Conservation (phyloP, 306 rosid genomes). For the Castanea sativa region DNA sequence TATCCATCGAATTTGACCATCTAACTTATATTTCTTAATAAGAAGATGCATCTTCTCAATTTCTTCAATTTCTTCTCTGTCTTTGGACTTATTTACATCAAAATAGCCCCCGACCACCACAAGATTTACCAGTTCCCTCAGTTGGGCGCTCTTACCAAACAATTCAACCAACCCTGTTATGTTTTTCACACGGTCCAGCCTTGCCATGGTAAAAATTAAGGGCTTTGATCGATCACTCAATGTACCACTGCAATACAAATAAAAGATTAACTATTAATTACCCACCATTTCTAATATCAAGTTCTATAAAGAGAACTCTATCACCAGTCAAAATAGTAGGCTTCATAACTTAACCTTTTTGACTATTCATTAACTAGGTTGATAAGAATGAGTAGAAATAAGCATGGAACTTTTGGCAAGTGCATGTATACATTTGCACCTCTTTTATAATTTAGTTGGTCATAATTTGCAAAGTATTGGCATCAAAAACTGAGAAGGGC, state of each 20-base stretch:
- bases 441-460: not conserved
- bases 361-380: not conserved
- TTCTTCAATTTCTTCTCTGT: slow-evolving; percentile 89
- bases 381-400: not conserved
- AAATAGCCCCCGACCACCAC: slow-evolving; percentile 80
- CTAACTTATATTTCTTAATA: slow-evolving; percentile 48
- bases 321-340: not conserved
- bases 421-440: not conserved
- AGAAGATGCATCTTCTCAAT: slow-evolving; percentile 91
- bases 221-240: slow-evolving; percentile 77
- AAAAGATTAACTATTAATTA: slow-evolving; percentile 10
- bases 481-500: slow-evolving; percentile 6
- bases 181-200: slow-evolving; percentile 82
- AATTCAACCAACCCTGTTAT: slow-evolving; percentile 78
- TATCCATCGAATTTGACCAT: slow-evolving; percentile 86
- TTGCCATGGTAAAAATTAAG: slow-evolving; percentile 84
- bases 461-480: not conserved
- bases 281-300: not conserved
- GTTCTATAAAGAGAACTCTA: not conserved
- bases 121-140: slow-evolving; percentile 87
- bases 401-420: not conserved
- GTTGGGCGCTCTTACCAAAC: slow-evolving; percentile 62
- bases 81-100: slow-evolving; percentile 70
- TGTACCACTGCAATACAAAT: slow-evolving; percentile 54
- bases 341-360: not conserved